A percentile compares a stretch with the other conserved stretches of the same genome.
Conservation (phyloP, 2,329 filamentous ascomycete species). For the Fusarium sarcochroum region DNA sequence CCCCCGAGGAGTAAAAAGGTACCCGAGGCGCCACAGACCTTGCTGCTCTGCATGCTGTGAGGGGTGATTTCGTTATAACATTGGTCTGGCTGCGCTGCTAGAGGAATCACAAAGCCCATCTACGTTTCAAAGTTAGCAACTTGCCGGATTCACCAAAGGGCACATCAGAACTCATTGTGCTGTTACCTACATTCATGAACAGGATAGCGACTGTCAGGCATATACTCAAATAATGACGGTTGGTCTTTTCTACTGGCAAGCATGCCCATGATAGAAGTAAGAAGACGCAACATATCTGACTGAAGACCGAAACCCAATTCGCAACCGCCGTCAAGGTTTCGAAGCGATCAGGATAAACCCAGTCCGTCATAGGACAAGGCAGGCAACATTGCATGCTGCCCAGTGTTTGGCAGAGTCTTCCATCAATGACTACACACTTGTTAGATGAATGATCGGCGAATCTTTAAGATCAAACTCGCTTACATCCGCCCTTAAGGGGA, state of each 20-base stretch:
- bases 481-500: slow-evolving; percentile 75
- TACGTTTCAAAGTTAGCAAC: slow-evolving; percentile 55
- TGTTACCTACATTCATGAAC: slow-evolving; percentile 80
- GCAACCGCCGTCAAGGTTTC: slow-evolving; percentile 72
- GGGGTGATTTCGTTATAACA: slow-evolving; percentile 94
- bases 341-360: slow-evolving; percentile 75
- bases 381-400: slow-evolving; percentile 79
- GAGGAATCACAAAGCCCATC: slow-evolving; percentile 91
- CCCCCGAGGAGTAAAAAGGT: slow-evolving; percentile 89
- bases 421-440: slow-evolving; percentile 65
- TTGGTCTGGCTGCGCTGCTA: slow-evolving; percentile 82
- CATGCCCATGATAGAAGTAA: slow-evolving; percentile 84
- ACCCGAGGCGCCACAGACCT: slow-evolving; percentile 89
- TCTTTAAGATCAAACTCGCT: slow-evolving; percentile 29
- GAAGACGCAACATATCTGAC: slow-evolving; percentile 79
- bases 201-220: slow-evolving; percentile 83
- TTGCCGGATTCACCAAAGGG: neutral
- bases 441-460: slow-evolving; percentile 17
- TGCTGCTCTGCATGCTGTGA: slow-evolving; percentile 87
- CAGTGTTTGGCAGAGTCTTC: slow-evolving; percentile 66
- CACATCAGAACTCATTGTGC: neutral
- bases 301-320: slow-evolving; percentile 86
- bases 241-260: slow-evolving; percentile 88
- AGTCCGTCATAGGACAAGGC: slow-evolving; percentile 89
- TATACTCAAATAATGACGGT: slow-evolving; percentile 93